Percentiles rank a stretch among this genome's conserved stretches.
phyloP scores from a whole-genome alignment of 2,329 filamentous ascomycete species.

The Colletotrichum caudatum region DNA sequence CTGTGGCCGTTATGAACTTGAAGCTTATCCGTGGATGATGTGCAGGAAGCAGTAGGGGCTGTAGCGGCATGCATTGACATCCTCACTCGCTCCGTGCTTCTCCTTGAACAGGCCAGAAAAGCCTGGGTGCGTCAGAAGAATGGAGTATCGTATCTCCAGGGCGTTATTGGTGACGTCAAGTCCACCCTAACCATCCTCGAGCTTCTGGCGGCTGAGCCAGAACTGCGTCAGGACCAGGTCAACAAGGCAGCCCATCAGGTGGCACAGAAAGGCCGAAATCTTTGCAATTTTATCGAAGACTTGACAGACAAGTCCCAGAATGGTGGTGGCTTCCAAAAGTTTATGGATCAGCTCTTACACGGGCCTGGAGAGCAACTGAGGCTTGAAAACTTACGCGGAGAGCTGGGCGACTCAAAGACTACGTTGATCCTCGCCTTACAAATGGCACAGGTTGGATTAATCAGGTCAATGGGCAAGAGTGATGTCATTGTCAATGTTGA shows the following conservation, averaged over 20 bases:
- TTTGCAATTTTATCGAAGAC: not conserved
- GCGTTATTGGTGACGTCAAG: not conserved
- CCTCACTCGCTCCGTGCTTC: not conserved
- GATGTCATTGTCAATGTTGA: not conserved
- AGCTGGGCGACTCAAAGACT: not conserved
- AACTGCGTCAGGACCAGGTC: not conserved
- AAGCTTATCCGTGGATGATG: not conserved
- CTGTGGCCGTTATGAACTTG: not conserved
- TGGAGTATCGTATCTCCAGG: not conserved
- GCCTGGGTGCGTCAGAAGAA: not conserved
- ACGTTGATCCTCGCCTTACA: not conserved
- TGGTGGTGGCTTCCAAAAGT: not conserved
- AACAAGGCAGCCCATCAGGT: not conserved
- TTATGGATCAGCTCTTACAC: not conserved
- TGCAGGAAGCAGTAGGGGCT: not conserved
- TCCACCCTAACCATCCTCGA: not conserved
- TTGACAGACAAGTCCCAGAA: not conserved
- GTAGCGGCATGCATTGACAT: not conserved
- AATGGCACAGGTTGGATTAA: not conserved
- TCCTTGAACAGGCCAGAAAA: not conserved
- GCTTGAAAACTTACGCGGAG: not conserved
- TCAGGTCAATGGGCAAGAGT: not conserved
- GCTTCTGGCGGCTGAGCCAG: not conserved
- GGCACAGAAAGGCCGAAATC: not conserved
- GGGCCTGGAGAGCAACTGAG: not conserved